These are phyloP conservation scores for Umbellularia californica DNA, from an alignment of 164 flowering plant species.

Conservation along the genomic window DNA sequence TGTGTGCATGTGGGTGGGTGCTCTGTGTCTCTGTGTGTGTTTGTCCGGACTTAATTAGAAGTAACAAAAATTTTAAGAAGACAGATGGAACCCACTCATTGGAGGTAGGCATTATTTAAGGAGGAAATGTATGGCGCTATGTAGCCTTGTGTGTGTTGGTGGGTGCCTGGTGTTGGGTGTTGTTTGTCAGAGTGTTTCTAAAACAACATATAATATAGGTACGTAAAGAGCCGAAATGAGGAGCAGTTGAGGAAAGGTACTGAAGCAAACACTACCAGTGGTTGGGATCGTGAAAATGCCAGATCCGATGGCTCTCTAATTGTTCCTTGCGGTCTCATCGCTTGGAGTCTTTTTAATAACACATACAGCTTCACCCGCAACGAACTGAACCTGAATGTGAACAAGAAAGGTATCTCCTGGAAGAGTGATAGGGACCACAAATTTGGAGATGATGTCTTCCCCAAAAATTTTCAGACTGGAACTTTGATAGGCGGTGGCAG, in stretches of 20 bases:
- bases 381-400: conserved; percentile 35
- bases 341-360: conserved; percentile 94
- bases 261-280: conserved; percentile 20
- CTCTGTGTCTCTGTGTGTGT: too few species aligned
- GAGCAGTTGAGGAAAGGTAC: conserved; percentile 36
- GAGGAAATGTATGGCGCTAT: too few species aligned
- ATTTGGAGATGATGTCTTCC: conserved; percentile 78
- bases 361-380: conserved; percentile 64
- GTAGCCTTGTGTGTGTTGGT: too few species aligned
- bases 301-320: conserved; percentile 29
- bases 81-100: too few species aligned
- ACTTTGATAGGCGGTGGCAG: conserved; percentile 60
- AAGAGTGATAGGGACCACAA: conserved; percentile 87
- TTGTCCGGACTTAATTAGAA: too few species aligned
- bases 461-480: conserved; percentile 75
- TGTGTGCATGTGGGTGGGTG: too few species aligned
- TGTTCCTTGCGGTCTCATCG: conserved; percentile 96
- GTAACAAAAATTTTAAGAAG: too few species aligned
- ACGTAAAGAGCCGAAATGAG: conserved; percentile 89
- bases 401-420: conserved; percentile 80
- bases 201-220: conserved; percentile 34
- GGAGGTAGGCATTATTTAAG: too few species aligned
- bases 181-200: too few species aligned
- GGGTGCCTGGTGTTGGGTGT: too few species aligned
- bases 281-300: conserved; percentile 59